A percentile compares a stretch with the other conserved stretches of the same genome.
phyloP scores from a whole-genome alignment of 768 basidiomycete genomes.

The Artomyces pyxidatus region DNA sequence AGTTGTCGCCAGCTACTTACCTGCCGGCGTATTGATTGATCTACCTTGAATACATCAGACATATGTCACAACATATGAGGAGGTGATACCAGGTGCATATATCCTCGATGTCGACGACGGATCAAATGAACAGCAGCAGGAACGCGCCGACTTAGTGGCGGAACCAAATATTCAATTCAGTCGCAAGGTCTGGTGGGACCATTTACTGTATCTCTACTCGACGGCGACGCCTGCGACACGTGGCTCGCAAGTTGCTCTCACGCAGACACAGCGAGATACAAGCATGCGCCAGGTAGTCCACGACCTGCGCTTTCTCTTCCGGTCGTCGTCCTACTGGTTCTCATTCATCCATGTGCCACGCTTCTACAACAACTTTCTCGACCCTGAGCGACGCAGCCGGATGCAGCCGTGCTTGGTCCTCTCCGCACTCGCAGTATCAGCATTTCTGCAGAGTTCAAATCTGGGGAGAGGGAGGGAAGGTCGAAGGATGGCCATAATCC shows the following conservation, averaged over 20 bases:
- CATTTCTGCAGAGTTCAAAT: slow-evolving; percentile 64
- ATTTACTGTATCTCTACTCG: slow-evolving; percentile 47
- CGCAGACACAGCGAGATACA: slow-evolving; percentile 36
- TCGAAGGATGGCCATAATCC: slow-evolving; percentile 46
- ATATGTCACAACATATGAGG: too few species aligned
- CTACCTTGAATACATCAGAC: too few species aligned
- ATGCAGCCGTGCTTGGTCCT: slow-evolving; percentile 66
- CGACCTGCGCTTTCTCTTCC: slow-evolving; percentile 61
- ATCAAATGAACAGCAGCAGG: slow-evolving; percentile 8
- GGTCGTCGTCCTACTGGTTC: slow-evolving; percentile 60
- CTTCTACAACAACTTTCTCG: slow-evolving; percentile 52
- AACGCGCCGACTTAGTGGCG: slow-evolving; percentile 16
- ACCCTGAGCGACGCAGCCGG: slow-evolving; percentile 41
- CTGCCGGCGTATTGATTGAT: too few species aligned
- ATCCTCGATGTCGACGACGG: not conserved
- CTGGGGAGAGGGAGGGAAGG: slow-evolving; percentile 41
- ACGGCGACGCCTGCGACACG: slow-evolving; percentile 2
- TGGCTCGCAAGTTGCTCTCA: slow-evolving; percentile 18
- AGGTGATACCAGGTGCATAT: too few species aligned
- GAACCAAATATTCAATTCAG: slow-evolving; percentile 61
- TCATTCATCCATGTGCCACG: slow-evolving; percentile 65
- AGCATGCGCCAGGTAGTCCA: slow-evolving; percentile 37
- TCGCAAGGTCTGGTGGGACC: slow-evolving; percentile 78
- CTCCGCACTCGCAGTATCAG: slow-evolving; percentile 55
- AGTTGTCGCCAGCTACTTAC: too few species aligned